Base-by-base conservation (phyloP, 179 eudicot genomes). In the Dionaea muscipula region DNA sequence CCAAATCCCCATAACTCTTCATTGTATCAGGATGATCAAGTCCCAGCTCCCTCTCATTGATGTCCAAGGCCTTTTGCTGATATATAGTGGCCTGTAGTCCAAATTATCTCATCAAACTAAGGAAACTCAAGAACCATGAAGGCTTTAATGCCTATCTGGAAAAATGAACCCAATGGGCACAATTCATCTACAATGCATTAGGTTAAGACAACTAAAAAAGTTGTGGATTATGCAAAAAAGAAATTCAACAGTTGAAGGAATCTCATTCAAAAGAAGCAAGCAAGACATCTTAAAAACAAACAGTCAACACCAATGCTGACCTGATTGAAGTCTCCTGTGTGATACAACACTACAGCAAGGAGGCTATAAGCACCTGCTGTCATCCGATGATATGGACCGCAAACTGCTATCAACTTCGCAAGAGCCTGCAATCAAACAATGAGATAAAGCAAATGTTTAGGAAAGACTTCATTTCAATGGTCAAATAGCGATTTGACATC, bases 301-400 rank as follows among this genome's bases (percentile, higher is more conserved):
- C 38, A 56, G 37, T 40, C 27, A 21, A 17, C n/a, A 50, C 23
- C 20, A 61, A 66, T 35, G 21, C 50, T 17, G 59, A 93, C 99
- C 99, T 93, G 99, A 77, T 93, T 93, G 67, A 93, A 93, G 71
- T 93, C 99, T 68, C 99, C 99, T 1, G 99, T 93, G 68, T 93
- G 99, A 71, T 93, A 93, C 65, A 93, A 57, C 56, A 93, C 99
- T 57, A 93, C 99, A 38, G 99, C 99, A 61, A 93, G 87, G 63
- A 93, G 94, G 76, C 99, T 93, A 77, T 93, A 93, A 64, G 99
- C 99, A 64, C 99, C 99, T 33, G 99, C 96, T 49, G 99, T 93
- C 95, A 93, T 93, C 62, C 99, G 81, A 74, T 93, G 95, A 75
- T 93, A 93, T 46, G 99, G 99, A 75, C 99, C 99, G 65, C 99